Base-by-base conservation (phyloP, 2,329 filamentous ascomycete genomes). In the Diaporthe caulivora region DNA sequence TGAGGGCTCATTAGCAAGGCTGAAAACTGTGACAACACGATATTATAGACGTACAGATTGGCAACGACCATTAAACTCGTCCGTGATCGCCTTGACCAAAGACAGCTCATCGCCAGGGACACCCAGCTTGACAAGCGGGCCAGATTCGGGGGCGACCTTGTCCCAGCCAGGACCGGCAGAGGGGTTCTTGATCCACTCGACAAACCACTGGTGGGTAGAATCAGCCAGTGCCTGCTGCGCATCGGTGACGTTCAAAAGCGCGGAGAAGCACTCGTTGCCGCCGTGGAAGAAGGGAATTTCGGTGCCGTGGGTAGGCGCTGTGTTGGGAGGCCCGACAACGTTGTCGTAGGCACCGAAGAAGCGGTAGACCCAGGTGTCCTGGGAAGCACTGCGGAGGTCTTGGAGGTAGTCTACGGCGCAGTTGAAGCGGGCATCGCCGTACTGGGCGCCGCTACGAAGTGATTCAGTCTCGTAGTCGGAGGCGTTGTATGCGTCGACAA, bases 201-300 rank as follows among this genome's bases (percentile, higher is more conserved):
- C 83, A 34, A 86, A 84, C 83, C 83, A 85, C 64, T 80, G 78
- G 64, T 85, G 81, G 40, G 83, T 82, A 15, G 79, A 83, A 72
- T 85, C 83, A 4, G 84, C 84, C 17, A 86, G 77, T 1, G 80
- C 82, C 70, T 86, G 84, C 68, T 85, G 78, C 0, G 78, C 82
- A 0, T 77, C 76, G 2, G 83, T 86, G 17, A 85, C 83, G 9
- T 76, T 77, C 1, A 71, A 54, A 0, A 82, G 76, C 0, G 76
- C 74, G 17, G 78, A 76, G 70, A 86, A 86, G 74, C 82, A 84
- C 74, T 85, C 83, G 42, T 86, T 85, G 9, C 84, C 84, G 21
- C 84, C 84, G 49, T 85, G 80, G 78, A 86, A 86, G 78, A 85
- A 86, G n/a, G 84, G 82, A 0, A 86, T 83, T 73, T 86, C 82